These are phyloP conservation scores for Blastobotrys terrestris DNA, from an alignment of 805 yeast genomes.

Conservation along the genomic window DNA sequence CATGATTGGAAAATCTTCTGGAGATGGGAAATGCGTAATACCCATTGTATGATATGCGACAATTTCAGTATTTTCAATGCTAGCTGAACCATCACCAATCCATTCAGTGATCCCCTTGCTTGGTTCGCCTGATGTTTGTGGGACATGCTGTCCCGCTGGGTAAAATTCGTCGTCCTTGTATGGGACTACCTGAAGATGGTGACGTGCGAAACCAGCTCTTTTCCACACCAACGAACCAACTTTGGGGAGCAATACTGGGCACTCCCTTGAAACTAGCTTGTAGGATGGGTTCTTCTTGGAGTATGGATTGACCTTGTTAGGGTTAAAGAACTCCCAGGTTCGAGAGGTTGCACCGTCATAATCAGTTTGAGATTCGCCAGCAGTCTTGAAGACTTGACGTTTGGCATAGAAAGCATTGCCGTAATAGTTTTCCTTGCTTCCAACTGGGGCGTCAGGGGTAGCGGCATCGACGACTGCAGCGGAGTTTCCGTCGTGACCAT, in stretches of 20 bases:
- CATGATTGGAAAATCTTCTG: constrained; percentile 87
- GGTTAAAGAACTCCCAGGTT: constrained; percentile 49
- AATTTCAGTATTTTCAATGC: constrained; percentile 52
- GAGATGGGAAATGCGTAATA: constrained; percentile 80
- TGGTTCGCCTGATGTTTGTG: constrained; percentile 31
- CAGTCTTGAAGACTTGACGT: constrained; percentile 51
- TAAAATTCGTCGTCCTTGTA: constrained; percentile 66
- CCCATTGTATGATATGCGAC: constrained; percentile 79
- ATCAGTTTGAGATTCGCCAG: constrained; percentile 57
- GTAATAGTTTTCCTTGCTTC: constrained; percentile 64
- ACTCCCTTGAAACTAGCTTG: constrained; percentile 69
- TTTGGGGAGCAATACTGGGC: constrained; percentile 67
- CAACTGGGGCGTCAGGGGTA: constrained; percentile 43
- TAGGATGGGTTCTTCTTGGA: constrained; percentile 72
- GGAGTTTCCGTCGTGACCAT: constrained; percentile 59
- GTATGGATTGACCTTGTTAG: constrained; percentile 56
- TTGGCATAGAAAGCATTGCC: constrained; percentile 72
- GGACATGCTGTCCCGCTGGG: constrained; percentile 56
- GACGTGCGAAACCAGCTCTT: constrained; percentile 77
- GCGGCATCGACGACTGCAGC: constrained; percentile 52
- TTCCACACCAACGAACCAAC: constrained; percentile 68
- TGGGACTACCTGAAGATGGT: constrained; percentile 62
- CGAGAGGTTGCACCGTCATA: constrained; percentile 39
- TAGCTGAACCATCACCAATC: constrained; percentile 30
- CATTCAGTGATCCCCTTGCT: constrained; percentile 24